Evolutionary conservation across 768 basidiomycete genomes (phyloP).

Genomic region (Obba rivulosa): DNA sequence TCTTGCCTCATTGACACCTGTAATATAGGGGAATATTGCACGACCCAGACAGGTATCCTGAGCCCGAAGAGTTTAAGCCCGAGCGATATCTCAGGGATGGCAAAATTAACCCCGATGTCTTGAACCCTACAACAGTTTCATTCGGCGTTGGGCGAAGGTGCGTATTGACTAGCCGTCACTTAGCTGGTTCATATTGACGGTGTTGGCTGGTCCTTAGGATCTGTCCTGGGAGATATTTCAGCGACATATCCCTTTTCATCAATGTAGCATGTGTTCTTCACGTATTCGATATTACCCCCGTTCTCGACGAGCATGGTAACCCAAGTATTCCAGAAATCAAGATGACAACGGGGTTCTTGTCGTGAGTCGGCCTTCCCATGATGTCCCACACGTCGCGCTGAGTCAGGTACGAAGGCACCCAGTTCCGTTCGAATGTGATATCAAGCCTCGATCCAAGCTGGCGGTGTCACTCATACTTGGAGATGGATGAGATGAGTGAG

Average conservation of each 20-base stretch:
- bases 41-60: slow-evolving; percentile 3
- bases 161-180: not conserved
- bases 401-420: slow-evolving; percentile 9
- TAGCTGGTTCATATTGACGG: not conserved
- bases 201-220: too few relatives aligned
- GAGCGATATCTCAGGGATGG: slow-evolving; percentile 13
- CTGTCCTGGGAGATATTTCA: not conserved
- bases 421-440: slow-evolving; percentile 8
- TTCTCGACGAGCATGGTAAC: slow-evolving; percentile 5
- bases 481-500: too few relatives aligned
- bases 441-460: slow-evolving; percentile 14
- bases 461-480: slow-evolving; percentile 7
- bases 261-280: slow-evolving; percentile 9
- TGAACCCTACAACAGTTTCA: not conserved
- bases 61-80: slow-evolving; percentile 4
- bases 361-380: slow-evolving; percentile 12
- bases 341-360: slow-evolving; percentile 4
- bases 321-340: slow-evolving; percentile 1
- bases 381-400: not conserved
- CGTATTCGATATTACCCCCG: slow-evolving; percentile 9
- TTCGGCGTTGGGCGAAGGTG: slow-evolving; percentile 16
- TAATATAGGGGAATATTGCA: slow-evolving; percentile 7
- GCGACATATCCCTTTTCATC: slow-evolving; percentile 7
- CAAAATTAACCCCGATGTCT: not conserved
- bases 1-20: not conserved